Base-by-base conservation (phyloP, 2,329 filamentous ascomycete genomes). In the Delphinella strobiligena region DNA sequence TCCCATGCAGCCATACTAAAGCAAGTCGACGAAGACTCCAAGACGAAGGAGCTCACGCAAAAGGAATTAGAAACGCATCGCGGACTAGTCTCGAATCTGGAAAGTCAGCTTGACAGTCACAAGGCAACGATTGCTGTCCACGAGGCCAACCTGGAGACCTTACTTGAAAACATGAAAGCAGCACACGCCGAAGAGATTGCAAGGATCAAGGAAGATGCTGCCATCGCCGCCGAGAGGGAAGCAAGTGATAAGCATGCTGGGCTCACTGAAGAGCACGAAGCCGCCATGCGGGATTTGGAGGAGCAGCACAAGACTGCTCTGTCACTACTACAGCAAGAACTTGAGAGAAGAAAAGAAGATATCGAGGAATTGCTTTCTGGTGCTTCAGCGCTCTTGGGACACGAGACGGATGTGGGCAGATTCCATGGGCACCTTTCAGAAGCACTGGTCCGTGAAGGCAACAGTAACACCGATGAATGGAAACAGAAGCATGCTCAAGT, bases 1-100 rank as follows among this genome's bases (percentile, higher is more conserved):
- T 74, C 80, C 3, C 81, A 93, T 54, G 60, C 72, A 22, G 69
- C 71, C 18, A 74, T 82, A 37, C 74, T 77, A 51, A 62, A 71
- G 34, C 74, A 89, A 51, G 69, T 93, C 9, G 75, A 84, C 30
- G 72, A 81, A 38, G 72, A 80, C 33, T 68, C 71, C 7, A 70
- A 74, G 38, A 69, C 74, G 1, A 75, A 77, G 39, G 74, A 77
- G 16, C 59, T 71, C 15, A 68, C 64, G 12, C 63, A 67, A 45
- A 65, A 62, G 38, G 68, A 77, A 43, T 61, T 76, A 4, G 44
- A 62, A n/a, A 65, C 63, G 27, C 67, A 71, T 54, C 60, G 61
- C 41, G 61, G 65, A 24, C 66, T 73, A 22, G 66, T 76, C 15
- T 52, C 64, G 2, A 71, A 75, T 37, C 59, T 78, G 11, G 71